phyloP scores from a whole-genome alignment of 2,329 filamentous ascomycete genomes.

The Fragosphaeria purpurea region DNA sequence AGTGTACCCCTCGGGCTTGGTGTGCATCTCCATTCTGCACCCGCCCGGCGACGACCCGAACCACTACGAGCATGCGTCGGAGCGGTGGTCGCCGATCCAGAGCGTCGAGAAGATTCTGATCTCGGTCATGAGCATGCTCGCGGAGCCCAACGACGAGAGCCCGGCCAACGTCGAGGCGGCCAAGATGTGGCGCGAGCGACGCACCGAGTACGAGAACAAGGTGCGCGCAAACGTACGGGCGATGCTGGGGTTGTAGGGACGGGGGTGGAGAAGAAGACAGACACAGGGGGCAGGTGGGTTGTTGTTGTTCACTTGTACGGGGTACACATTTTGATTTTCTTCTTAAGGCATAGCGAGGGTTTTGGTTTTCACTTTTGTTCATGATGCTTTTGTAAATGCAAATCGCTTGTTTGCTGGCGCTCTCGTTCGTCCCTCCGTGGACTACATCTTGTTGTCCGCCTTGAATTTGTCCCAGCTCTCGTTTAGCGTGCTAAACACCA shows the following conservation, averaged over 20 bases:
- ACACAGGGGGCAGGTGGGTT: no score
- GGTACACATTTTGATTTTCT: no score
- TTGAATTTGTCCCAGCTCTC: slow-evolving; percentile 69
- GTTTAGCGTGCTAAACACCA: slow-evolving; percentile 59
- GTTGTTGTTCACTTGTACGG: no score
- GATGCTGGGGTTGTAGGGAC: slow-evolving; percentile 58
- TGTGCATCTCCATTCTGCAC: slow-evolving; percentile 98
- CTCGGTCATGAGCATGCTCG: slow-evolving; percentile 96
- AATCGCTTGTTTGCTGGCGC: no score
- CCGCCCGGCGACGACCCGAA: slow-evolving; percentile 95
- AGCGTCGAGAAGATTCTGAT: slow-evolving; percentile 97
- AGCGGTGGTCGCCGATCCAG: slow-evolving; percentile 94
- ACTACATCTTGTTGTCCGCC: slow-evolving; percentile 53
- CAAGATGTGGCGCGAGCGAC: slow-evolving; percentile 86
- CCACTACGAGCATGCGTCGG: slow-evolving; percentile 92
- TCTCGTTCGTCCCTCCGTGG: no score
- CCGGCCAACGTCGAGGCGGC: slow-evolving; percentile 94
- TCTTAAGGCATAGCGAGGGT: no score
- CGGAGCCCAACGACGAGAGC: slow-evolving; percentile 93
- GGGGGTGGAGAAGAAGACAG: slow-evolving; percentile 45
- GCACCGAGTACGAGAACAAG: slow-evolving; percentile 73
- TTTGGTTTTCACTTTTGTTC: no score
- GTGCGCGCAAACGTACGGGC: slow-evolving; percentile 74
- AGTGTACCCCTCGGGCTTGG: slow-evolving; percentile 88
- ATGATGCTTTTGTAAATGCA: no score